These are phyloP conservation scores for Xylaria sp. DNA, from an alignment of 2,329 filamentous ascomycete species.

Conservation along the genomic window DNA sequence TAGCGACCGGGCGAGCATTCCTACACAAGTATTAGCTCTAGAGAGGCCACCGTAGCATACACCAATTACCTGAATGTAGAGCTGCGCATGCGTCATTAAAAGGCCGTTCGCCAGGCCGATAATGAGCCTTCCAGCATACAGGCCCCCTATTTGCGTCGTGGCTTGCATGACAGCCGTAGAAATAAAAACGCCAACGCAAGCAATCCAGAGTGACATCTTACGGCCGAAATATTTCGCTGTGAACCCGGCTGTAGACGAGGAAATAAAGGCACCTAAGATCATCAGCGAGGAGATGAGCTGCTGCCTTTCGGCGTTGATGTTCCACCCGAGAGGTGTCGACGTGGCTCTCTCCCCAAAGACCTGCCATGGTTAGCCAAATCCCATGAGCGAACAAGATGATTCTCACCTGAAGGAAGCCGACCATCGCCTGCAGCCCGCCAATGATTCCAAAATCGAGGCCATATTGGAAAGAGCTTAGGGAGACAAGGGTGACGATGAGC, in stretches of 20 bases:
- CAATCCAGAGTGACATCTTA: constrained; percentile 55
- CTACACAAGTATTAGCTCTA: constrained; percentile 41
- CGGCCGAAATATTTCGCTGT: constrained; percentile 53
- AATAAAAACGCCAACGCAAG: constrained; percentile 51
- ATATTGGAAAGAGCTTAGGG: constrained; percentile 50
- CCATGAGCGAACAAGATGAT: neutral
- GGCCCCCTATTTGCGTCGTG: constrained; percentile 57
- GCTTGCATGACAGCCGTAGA: constrained; percentile 64
- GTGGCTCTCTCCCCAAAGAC: constrained; percentile 46
- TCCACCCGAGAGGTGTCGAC: constrained; percentile 44
- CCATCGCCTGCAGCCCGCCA: constrained; percentile 50
- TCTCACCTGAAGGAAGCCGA: constrained; percentile 48
- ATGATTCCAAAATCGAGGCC: constrained; percentile 51
- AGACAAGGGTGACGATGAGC: constrained; percentile 45
- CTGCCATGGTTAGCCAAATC: constrained; percentile 35
- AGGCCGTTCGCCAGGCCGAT: constrained; percentile 57
- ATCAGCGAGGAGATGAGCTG: constrained; percentile 62
- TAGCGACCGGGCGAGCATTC: constrained; percentile 60
- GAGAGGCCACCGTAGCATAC: neutral
- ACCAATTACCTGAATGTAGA: constrained; percentile 42
- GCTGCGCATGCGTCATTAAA: constrained; percentile 53
- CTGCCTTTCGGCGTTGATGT: constrained; percentile 54
- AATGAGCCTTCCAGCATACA: constrained; percentile 61
- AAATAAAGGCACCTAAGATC: constrained; percentile 60
- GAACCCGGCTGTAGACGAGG: constrained; percentile 56